Conservation (phyloP, 768 basidiomycete species). For the Pleurotus cornucopiae region DNA sequence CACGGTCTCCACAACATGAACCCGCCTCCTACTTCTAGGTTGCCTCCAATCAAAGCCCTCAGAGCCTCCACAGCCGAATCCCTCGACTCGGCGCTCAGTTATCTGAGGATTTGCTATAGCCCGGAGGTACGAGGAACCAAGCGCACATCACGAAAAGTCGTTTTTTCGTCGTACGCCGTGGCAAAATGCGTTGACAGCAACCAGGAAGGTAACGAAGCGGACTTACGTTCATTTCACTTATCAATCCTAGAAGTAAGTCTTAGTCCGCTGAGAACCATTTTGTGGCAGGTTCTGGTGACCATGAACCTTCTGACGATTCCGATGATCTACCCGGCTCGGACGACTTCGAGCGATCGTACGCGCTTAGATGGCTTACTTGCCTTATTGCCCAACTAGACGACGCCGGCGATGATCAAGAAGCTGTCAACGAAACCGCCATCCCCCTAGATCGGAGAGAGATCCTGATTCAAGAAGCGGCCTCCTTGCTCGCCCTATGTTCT, state of each 20-base stretch:
- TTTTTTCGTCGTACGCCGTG: background rate
- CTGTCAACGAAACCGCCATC: conserved; percentile 1
- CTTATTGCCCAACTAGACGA: conserved; percentile 43
- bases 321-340: conserved; percentile 43
- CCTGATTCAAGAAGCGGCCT: conserved; percentile 46
- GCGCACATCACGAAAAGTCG: background rate
- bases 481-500: conserved; percentile 60
- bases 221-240: too few relatives aligned
- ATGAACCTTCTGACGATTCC: conserved; percentile 10
- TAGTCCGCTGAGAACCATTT: background rate
- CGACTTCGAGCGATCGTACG: conserved; percentile 63
- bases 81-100: conserved; percentile 13
- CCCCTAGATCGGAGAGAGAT: conserved; percentile 29
- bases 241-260: background rate
- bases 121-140: conserved; percentile 58
- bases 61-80: background rate
- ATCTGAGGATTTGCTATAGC: conserved; percentile 51
- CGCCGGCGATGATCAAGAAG: conserved; percentile 13
- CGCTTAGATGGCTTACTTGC: conserved; percentile 71
- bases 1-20: too few relatives aligned
- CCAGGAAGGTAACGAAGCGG: background rate
- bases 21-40: background rate
- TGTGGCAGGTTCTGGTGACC: background rate
- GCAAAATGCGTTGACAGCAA: background rate
- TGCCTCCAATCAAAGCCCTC: background rate